Conservation (phyloP, 169 alveolate species). For the Plasmodium billcollinsi region DNA sequence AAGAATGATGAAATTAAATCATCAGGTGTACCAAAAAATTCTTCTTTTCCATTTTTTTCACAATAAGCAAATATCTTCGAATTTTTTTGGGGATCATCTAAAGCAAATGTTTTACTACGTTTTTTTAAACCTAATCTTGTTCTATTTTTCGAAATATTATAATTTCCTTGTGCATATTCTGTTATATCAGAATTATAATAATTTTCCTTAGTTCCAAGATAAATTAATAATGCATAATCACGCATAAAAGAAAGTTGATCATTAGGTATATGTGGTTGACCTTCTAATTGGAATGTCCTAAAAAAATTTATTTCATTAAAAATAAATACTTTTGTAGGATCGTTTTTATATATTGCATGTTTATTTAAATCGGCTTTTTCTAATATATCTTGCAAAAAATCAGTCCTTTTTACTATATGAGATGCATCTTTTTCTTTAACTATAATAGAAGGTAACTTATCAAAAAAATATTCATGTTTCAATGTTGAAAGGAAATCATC, state of each 20-base stretch:
- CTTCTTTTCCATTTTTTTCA: constrained; percentile 12
- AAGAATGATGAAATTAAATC: constrained; percentile 37
- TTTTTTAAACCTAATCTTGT: constrained; percentile 31
- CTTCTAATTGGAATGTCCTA: background rate
- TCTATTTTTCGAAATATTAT: background rate
- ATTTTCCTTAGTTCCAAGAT: background rate
- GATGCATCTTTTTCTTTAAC: constrained; percentile 1
- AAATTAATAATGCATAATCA: too few relatives aligned
- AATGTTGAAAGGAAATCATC: constrained; percentile 19
- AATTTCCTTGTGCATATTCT: constrained; percentile 10
- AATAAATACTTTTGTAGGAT: background rate
- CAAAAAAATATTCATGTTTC: constrained; percentile 1
- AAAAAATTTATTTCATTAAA: background rate
- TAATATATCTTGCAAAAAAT: background rate
- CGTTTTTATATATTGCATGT: constrained; percentile 8
- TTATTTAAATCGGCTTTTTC: background rate
- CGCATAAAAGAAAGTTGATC: too few relatives aligned
- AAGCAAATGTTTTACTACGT: constrained; percentile 44
- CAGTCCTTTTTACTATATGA: constrained; percentile 1
- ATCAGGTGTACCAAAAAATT: constrained; percentile 36
- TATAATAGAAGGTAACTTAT: background rate
- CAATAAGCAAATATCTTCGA: background rate
- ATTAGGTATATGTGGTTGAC: too few relatives aligned
- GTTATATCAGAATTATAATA: constrained; percentile 70
- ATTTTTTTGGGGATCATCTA: background rate